Evolutionary conservation across 2,329 filamentous ascomycete genomes (phyloP), one percentile per base, ranked within the genome.

Genomic region (Talaromyces sp.): DNA sequence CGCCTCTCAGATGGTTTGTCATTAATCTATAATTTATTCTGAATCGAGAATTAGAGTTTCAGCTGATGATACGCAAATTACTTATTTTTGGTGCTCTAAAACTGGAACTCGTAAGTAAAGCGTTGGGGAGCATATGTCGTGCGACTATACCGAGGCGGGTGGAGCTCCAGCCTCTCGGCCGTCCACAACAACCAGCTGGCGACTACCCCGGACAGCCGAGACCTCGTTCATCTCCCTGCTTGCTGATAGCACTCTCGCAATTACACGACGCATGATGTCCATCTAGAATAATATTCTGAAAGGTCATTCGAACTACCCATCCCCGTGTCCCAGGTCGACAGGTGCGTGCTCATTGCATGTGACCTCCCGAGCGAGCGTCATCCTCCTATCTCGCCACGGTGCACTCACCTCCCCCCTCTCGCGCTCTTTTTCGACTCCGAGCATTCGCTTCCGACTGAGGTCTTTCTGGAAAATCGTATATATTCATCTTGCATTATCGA

Each of bases 301-400:
- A 6, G 0, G 25, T 8, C 49, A 28, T 30, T 15, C 19, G 44
- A 22, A 13, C 2, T 8, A 1, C 13, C 25, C 13, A 53, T 30
- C 19, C 27, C 13, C 49, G 49, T 53, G 49, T 30, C 49, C 49
- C 11, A 13, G n/a, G 49, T 53, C 28, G 49, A 30, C 13, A 19
- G 19, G 44, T 53, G 49, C 49, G 25, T 53, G 49, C 25, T 30
- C 28, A 19, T 59, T 62, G 60, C 60, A 62, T 62, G 60, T 62
- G 60, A 62, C 57, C 60, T 49, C 25, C 44, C 55, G 56, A 30
- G 39, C 55, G 56, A 30, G 39, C 49, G 55, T 57, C 28, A 47
- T 57, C 52, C 55, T 28, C 54, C 55, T 27, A 55, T 62, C 57
- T 62, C 57, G 56, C 60, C 60, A 62, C 60, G 60, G 36, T 56